Evolutionary conservation across 2,329 filamentous ascomycete species (phyloP).

Genomic region (Myriosclerotinia duriaeana): DNA sequence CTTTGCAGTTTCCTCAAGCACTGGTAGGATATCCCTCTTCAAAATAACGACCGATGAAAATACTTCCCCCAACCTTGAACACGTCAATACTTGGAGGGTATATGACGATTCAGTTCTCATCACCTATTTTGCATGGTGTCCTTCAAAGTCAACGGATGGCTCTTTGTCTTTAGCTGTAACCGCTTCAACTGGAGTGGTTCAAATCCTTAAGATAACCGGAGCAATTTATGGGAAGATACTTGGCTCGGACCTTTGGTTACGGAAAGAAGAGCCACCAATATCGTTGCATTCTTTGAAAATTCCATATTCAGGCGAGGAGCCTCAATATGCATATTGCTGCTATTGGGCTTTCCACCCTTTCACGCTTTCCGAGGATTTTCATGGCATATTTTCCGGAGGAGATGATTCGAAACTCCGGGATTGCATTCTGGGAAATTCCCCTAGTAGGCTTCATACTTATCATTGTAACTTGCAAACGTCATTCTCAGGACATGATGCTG

Average conservation of each 20-base stretch:
- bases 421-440: slow-evolving; percentile 12
- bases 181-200: slow-evolving; percentile 21
- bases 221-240: slow-evolving; percentile 13
- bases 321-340: slow-evolving; percentile 24
- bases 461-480: slow-evolving; percentile 16
- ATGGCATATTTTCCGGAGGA: slow-evolving; percentile 52
- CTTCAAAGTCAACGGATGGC: slow-evolving; percentile 5
- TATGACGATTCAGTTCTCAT: slow-evolving; percentile 43
- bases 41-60: slow-evolving; percentile 42
- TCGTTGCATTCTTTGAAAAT: slow-evolving; percentile 20
- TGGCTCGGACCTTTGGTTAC: slow-evolving; percentile 1
- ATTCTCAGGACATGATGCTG: slow-evolving; percentile 67
- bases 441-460: background rate
- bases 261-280: slow-evolving; percentile 17
- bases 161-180: slow-evolving; percentile 14
- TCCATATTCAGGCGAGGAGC: slow-evolving; percentile 20
- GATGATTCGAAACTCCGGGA: slow-evolving; percentile 55
- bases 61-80: slow-evolving; percentile 37
- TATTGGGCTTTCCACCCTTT: slow-evolving; percentile 17
- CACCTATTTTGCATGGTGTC: slow-evolving; percentile 31
- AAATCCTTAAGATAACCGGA: slow-evolving; percentile 17
- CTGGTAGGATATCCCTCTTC: slow-evolving; percentile 67
- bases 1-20: slow-evolving; percentile 76
- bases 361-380: background rate
- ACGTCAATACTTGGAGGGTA: slow-evolving; percentile 50